Conservation (phyloP, 129 eudicot genomes). For the Flaveria ramosissima region DNA sequence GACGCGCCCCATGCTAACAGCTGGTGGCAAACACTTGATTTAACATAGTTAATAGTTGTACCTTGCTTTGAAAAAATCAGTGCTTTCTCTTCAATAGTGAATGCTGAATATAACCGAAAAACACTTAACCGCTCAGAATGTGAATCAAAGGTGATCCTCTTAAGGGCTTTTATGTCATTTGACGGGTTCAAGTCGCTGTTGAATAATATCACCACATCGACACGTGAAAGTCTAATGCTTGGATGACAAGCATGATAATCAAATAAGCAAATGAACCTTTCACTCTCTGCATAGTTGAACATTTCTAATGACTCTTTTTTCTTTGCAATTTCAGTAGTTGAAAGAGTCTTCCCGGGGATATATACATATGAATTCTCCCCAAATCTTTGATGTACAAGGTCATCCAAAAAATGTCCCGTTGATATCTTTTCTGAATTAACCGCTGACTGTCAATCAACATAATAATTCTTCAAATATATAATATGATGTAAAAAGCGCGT, state of each 20-base stretch:
- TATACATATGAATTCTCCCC: conserved; percentile 63
- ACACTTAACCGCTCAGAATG: conserved; percentile 46
- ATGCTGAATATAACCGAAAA: conserved; percentile 59
- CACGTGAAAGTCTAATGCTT: conserved; percentile 39
- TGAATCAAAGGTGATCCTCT: conserved; percentile 50
- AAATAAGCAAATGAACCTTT: conserved; percentile 46
- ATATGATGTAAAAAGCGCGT: background rate
- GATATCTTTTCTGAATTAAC: conserved; percentile 48
- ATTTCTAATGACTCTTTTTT: conserved; percentile 36
- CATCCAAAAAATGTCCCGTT: conserved; percentile 70
- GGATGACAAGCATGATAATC: conserved; percentile 60
- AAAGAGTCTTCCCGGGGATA: conserved; percentile 32
- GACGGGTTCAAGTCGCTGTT: conserved; percentile 66
- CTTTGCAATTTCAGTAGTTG: conserved; percentile 10
- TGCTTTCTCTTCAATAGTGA: conserved; percentile 70
- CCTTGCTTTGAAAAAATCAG: conserved; percentile 58
- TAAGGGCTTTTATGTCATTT: conserved; percentile 53
- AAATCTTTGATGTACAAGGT: conserved; percentile 55
- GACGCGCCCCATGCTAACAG: conserved; percentile 68
- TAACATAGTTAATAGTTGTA: conserved; percentile 9
- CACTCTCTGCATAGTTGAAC: conserved; percentile 44
- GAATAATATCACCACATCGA: conserved; percentile 61
- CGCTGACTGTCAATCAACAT: conserved; percentile 38
- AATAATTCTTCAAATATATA: background rate
- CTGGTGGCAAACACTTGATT: conserved; percentile 39